These are phyloP conservation scores for Lasiosphaeris hirsuta DNA, from an alignment of 495 filamentous ascomycete genomes.

Conservation along the genomic window DNA sequence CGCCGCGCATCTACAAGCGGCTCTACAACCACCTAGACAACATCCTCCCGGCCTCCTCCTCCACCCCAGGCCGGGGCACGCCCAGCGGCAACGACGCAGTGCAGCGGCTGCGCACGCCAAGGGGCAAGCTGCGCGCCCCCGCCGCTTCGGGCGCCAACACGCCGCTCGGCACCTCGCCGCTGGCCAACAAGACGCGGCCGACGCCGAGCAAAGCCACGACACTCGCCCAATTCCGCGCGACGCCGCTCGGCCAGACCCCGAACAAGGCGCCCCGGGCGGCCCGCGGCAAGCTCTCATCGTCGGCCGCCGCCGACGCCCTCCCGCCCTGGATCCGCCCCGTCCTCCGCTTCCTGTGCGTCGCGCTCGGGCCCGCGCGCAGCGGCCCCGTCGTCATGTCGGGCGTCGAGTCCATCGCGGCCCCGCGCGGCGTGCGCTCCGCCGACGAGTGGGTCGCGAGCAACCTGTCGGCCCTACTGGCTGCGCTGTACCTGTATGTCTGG, in stretches of 20 bases:
- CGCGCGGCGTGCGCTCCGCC: conserved; percentile 32
- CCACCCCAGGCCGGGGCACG: conserved; percentile 22
- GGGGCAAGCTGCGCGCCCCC: conserved; percentile 34
- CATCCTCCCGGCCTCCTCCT: conserved; percentile 51
- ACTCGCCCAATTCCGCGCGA: conserved; percentile 33
- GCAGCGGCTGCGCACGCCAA: conserved; percentile 26
- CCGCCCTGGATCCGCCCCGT: conserved; percentile 66
- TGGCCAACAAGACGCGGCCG: conserved; percentile 9
- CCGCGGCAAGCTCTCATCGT: neutral
- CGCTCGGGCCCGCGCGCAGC: conserved; percentile 32
- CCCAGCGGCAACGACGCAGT: conserved; percentile 22
- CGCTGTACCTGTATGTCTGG: conserved; percentile 62
- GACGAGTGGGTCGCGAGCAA: conserved; percentile 54
- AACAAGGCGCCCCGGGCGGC: conserved; percentile 5
- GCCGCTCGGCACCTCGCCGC: conserved; percentile 17
- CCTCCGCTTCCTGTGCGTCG: conserved; percentile 59
- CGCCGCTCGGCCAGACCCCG: neutral
- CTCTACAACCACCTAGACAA: conserved; percentile 77
- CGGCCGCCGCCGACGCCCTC: conserved; percentile 30
- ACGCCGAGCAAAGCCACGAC: conserved; percentile 34
- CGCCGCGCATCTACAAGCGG: conserved; percentile 78
- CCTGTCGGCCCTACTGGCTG: conserved; percentile 56
- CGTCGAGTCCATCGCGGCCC: conserved; percentile 40
- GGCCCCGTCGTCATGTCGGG: conserved; percentile 44
- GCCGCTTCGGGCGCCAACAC: too few relatives aligned